phyloP scores from a whole-genome alignment of 2,329 filamentous ascomycete species.

The Colletotrichum sp. region DNA sequence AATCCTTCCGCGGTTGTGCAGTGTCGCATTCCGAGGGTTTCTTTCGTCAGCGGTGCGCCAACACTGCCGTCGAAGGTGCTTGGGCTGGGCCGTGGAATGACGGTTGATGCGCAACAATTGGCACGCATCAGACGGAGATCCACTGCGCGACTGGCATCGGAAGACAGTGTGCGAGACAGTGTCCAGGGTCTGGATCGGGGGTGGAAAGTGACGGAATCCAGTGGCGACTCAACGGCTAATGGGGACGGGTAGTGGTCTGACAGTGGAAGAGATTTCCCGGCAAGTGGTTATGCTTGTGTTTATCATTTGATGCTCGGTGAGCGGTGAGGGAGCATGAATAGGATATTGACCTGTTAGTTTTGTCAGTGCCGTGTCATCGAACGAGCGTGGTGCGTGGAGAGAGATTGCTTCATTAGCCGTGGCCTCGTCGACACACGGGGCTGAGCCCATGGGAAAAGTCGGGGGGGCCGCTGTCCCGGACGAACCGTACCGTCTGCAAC shows the following conservation, averaged over 20 bases:
- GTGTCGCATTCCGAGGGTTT: conserved; percentile 4
- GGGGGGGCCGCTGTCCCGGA: not conserved
- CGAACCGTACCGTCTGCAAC: not conserved
- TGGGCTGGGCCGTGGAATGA: not conserved
- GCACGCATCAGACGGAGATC: not conserved
- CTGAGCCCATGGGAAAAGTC: not conserved
- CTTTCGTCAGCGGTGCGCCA: not conserved
- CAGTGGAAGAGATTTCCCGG: not conserved
- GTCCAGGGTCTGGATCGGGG: not conserved
- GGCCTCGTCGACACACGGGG: not conserved
- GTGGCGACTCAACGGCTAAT: conserved; percentile 3
- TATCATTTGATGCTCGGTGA: not conserved
- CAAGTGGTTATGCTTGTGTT: not conserved
- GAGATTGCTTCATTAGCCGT: conserved; percentile 3
- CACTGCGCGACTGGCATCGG: not conserved
- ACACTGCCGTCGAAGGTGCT: not conserved
- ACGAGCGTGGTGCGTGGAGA: not conserved
- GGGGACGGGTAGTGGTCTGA: not conserved
- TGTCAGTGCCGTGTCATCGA: not conserved
- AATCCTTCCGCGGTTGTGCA: not conserved
- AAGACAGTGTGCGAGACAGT: conserved; percentile 1
- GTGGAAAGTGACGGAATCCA: not conserved
- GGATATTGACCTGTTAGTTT: not conserved
- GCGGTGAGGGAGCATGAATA: not conserved
- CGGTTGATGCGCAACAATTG: not conserved